Percentiles rank a stretch among this genome's conserved stretches.
These are phyloP conservation scores for Meyerozyma smithsonii DNA, from an alignment of 1,139 yeast species.

Conservation along the genomic window DNA sequence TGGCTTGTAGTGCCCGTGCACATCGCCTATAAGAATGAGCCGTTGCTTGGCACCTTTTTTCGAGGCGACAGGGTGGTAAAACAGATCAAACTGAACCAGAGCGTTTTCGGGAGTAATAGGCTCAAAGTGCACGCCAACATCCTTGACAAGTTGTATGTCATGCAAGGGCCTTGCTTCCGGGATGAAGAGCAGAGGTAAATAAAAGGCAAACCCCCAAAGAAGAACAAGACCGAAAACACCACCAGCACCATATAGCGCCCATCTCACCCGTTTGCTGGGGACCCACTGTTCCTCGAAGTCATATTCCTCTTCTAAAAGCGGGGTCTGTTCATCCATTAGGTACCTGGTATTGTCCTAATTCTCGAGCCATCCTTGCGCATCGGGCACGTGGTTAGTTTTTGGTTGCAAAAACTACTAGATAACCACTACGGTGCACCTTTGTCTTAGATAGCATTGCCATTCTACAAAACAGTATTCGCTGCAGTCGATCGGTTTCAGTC, in stretches of 20 bases:
- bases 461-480: no score
- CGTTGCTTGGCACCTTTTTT: slow-evolving; percentile 23
- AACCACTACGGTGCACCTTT: slow-evolving; percentile 14
- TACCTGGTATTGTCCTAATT: not conserved
- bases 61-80: not conserved
- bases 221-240: slow-evolving; percentile 14
- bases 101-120: slow-evolving; percentile 16
- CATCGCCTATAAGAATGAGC: slow-evolving; percentile 74
- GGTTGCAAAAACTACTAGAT: slow-evolving; percentile 13
- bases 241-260: slow-evolving; percentile 11
- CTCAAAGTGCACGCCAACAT: slow-evolving; percentile 19
- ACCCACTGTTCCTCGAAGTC: slow-evolving; percentile 14
- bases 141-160: slow-evolving; percentile 24
- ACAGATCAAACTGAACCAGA: not conserved
- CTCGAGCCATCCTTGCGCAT: not conserved
- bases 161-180: slow-evolving; percentile 28
- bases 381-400: slow-evolving; percentile 3
- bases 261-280: slow-evolving; percentile 13
- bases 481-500: no score
- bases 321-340: slow-evolving; percentile 13
- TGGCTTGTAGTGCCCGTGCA: slow-evolving; percentile 72
- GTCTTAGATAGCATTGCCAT: no score
- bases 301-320: slow-evolving; percentile 11
- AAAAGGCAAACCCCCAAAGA: slow-evolving; percentile 29
- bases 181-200: slow-evolving; percentile 31